These are phyloP conservation scores for Epithemia pelagica DNA, from an alignment of 108 stramenopile species.

Conservation along the genomic window DNA sequence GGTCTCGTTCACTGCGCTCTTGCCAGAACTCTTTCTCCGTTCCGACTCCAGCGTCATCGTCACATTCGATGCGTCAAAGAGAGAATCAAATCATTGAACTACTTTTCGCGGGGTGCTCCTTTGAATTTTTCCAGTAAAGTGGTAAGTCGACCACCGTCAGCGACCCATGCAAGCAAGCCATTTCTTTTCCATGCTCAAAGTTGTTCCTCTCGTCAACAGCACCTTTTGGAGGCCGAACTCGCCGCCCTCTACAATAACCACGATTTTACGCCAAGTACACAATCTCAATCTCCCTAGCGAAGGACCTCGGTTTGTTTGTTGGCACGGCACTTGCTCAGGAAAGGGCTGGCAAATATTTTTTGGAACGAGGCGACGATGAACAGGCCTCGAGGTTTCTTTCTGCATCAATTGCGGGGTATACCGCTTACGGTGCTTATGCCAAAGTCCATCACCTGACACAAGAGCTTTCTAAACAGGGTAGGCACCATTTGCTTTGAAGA, in stretches of 20 bases:
- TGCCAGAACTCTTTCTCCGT: neutral
- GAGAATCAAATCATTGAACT: neutral
- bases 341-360: constrained; percentile 4
- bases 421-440: neutral
- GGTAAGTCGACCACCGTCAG: no score
- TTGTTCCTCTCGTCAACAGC: neutral
- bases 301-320: neutral
- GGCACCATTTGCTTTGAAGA: neutral
- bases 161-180: neutral
- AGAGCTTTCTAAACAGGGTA: neutral
- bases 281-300: constrained; percentile 4
- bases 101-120: neutral
- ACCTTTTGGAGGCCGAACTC: constrained; percentile 13
- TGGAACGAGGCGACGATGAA: constrained; percentile 1
- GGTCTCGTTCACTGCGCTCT: neutral
- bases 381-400: neutral
- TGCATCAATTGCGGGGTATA: neutral
- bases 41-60: neutral
- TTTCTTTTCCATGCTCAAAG: neutral
- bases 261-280: constrained; percentile 5
- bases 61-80: neutral
- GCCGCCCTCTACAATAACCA: neutral
- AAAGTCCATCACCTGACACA: neutral
- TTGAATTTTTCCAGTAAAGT: neutral
- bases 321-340: constrained; percentile 4